Evolutionary conservation across 73 alveolate species (phyloP).

Genomic region (Stentor coeruleus): DNA sequence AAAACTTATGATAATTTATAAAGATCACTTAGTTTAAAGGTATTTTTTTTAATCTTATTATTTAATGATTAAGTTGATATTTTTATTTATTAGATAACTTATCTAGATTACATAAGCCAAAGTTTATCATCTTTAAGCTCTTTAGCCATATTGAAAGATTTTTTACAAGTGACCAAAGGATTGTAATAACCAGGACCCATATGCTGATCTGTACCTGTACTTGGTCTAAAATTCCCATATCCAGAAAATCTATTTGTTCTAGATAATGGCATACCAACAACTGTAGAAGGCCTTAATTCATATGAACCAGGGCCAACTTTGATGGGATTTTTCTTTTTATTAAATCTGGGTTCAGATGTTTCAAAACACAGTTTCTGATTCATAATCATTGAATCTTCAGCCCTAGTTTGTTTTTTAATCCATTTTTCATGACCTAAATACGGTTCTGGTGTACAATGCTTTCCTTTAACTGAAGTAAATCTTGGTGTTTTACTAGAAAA

Average conservation of each 20-base stretch:
- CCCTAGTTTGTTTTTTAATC: not conserved
- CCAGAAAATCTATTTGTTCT: not conserved
- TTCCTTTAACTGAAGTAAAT: not conserved
- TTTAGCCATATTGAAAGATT: slow-evolving; percentile 1
- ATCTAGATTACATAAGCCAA: not conserved
- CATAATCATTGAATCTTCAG: not conserved
- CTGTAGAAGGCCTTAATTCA: not conserved
- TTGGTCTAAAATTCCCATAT: not conserved
- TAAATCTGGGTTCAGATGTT: not conserved
- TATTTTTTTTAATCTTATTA: too few relatives aligned
- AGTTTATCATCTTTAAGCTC: not conserved
- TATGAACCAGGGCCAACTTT: slow-evolving; percentile 2
- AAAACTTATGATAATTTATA: too few relatives aligned
- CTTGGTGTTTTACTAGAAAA: not conserved
- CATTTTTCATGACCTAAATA: not conserved
- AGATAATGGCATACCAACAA: not conserved
- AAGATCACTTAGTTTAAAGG: too few relatives aligned
- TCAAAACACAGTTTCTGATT: not conserved
- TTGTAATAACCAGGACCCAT: not conserved
- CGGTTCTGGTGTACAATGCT: not conserved
- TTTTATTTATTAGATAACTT: not conserved
- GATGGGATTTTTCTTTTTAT: not conserved
- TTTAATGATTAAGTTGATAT: not conserved
- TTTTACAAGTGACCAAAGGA: not conserved
- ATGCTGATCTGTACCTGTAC: not conserved